These are phyloP conservation scores for Mortierella sp. DNA, from an alignment of 371 early-diverging fungal genomes.

Conservation along the genomic window DNA sequence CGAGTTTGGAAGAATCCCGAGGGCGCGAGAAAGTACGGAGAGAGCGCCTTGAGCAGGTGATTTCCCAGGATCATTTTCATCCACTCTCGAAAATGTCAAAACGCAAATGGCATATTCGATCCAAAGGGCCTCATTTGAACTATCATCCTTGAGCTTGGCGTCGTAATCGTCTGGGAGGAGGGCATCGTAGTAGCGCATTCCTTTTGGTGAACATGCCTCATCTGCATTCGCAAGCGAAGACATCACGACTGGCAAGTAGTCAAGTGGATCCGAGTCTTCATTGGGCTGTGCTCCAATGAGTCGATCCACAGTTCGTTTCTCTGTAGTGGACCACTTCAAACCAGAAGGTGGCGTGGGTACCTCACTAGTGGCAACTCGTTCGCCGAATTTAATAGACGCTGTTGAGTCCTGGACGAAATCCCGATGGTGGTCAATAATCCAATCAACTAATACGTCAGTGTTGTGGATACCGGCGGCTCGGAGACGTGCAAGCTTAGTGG, in stretches of 20 bases:
- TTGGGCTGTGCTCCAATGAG: not conserved
- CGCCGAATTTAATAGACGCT: conserved; percentile 31
- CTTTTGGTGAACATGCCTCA: conserved; percentile 10
- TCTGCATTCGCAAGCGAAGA: conserved; percentile 10
- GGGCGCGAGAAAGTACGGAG: conserved; percentile 12
- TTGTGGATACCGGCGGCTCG: conserved; percentile 45
- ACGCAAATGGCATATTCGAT: conserved; percentile 27
- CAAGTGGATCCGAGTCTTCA: not conserved
- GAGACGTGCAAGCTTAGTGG: conserved; percentile 39
- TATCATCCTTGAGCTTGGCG: not conserved
- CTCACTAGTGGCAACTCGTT: conserved; percentile 14
- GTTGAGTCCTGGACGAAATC: conserved; percentile 21
- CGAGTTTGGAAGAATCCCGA: conserved; percentile 14
- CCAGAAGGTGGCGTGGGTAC: not conserved
- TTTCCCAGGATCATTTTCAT: not conserved
- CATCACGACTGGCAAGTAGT: conserved; percentile 24
- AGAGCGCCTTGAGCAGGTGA: conserved; percentile 10
- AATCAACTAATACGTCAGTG: conserved; percentile 26
- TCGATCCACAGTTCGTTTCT: conserved; percentile 16
- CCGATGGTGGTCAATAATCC: conserved; percentile 33
- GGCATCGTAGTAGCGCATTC: conserved; percentile 27
- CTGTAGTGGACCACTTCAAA: not conserved
- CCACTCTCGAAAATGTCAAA: not conserved
- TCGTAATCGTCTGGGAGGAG: conserved; percentile 22
- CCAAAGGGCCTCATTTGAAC: conserved; percentile 19